Evolutionary conservation across 352 stramenopile species (phyloP), one percentile per base, ranked within the genome.

Genomic region (Phytophthora boehmeriae): DNA sequence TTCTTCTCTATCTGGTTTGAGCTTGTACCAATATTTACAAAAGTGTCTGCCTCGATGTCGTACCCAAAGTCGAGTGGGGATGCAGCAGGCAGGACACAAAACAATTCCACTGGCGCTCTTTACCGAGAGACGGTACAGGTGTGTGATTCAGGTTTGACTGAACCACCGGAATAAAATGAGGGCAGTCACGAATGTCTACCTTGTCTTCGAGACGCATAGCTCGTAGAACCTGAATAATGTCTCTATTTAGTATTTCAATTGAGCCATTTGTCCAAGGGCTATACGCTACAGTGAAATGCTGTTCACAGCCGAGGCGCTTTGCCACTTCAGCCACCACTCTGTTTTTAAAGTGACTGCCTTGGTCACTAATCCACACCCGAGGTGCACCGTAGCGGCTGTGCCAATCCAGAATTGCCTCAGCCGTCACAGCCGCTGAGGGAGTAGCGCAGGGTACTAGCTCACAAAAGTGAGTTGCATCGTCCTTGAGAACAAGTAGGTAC

Each of bases 91-190:
- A 53, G 27, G 14, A 51, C 63, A 20, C 34, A 66, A 30, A 79
- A 76, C 11, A 71, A 27, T 28, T 73, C 50, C 5, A 68, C 45
- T 19, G 72, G 60, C 2, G 56, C 59, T 10, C 59, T 51, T 65
- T 58, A 1, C 4, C 63, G 16, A 78, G 45, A 0, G 54, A 78
- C 1, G 45, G 17, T 0, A 73, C 28, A 8, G 71, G 58, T 16
- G 57, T 65, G 36, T 80, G n/a, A n/a, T n/a, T n/a, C n/a, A n/a
- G n/a, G n/a, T n/a, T n/a, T n/a, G n/a, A n/a, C n/a, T n/a, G n/a
- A 0, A 74, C 23, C 6, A 71, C 19, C 8, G 59, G 48, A 2
- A 75, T 11, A 1, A 78, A 34, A 36, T 64, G 52, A 2, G 14
- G 0, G 57, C 61, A 73, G 11, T 68, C 34, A 11, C 27, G 35